A percentile compares a stretch with the other conserved stretches of the same genome.
Conservation (phyloP, 2,329 filamentous ascomycete species). For the Diaporthe destruens region DNA sequence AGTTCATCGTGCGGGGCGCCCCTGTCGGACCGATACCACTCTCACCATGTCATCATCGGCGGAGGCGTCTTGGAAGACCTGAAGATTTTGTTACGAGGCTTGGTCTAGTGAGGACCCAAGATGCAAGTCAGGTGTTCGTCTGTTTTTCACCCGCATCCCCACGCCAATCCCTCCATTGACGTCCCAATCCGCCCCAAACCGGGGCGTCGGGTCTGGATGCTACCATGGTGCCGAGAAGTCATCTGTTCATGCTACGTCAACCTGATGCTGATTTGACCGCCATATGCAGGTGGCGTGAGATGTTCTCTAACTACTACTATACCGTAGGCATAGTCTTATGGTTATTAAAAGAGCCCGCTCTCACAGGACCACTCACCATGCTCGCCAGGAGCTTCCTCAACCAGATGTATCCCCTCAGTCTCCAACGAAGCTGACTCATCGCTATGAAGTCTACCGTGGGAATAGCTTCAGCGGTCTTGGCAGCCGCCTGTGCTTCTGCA, state of each 20-base stretch:
- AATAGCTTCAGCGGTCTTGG: conserved; percentile 2
- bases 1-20: not conserved
- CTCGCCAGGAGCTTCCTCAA: not conserved
- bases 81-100: conserved; percentile 4
- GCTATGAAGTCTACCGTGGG: conserved; percentile 16
- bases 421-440: not conserved
- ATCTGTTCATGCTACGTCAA: conserved; percentile 13
- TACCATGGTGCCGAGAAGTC: not conserved
- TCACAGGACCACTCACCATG: not conserved
- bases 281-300: conserved; percentile 22
- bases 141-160: conserved; percentile 7
- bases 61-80: conserved; percentile 13
- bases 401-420: not conserved
- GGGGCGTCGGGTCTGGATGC: conserved; percentile 29
- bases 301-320: no score
- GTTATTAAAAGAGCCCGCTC: not conserved
- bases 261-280: conserved; percentile 24
- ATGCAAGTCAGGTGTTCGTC: conserved; percentile 25
- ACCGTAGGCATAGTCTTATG: not conserved
- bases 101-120: conserved; percentile 22
- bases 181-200: not conserved
- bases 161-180: conserved; percentile 1
- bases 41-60: conserved; percentile 29
- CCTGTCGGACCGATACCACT: conserved; percentile 15
- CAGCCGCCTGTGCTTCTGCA: conserved; percentile 22